These are phyloP conservation scores for Orbilia brochopaga DNA, from an alignment of 2,329 filamentous ascomycete genomes.

Conservation along the genomic window DNA sequence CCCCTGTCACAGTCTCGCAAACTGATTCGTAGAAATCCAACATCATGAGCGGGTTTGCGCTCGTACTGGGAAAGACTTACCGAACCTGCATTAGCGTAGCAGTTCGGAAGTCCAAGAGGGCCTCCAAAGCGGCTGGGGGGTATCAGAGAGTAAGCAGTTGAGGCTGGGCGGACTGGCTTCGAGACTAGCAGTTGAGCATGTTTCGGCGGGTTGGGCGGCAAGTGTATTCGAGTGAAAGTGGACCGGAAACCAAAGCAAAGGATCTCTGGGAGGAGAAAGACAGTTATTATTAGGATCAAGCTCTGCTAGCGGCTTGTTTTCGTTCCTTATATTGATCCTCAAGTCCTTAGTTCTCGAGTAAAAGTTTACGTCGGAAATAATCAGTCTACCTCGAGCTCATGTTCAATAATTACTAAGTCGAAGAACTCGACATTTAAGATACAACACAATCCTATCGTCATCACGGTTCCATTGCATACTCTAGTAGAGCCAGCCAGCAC, in stretches of 20 bases:
- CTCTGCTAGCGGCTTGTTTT: not conserved
- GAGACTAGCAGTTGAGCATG: too few species aligned
- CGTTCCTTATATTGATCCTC: not conserved
- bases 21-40: conserved; percentile 25
- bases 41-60: conserved; percentile 48
- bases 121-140: conserved; percentile 2
- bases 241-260: too few species aligned
- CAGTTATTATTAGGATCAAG: not conserved
- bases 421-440: too few species aligned
- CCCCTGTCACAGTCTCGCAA: conserved; percentile 25
- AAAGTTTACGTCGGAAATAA: too few species aligned
- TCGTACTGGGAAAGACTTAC: conserved; percentile 38
- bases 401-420: too few species aligned
- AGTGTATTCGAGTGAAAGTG: conserved; percentile 18
- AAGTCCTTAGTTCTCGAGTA: not conserved
- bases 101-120: conserved; percentile 44
- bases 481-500: too few species aligned
- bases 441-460: too few species aligned
- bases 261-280: too few species aligned
- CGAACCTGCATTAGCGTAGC: conserved; percentile 49
- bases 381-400: too few species aligned
- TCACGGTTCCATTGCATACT: too few species aligned
- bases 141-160: conserved; percentile 2
- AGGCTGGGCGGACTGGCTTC: too few species aligned
- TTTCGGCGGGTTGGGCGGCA: conserved; percentile 26